phyloP scores from a whole-genome alignment of 371 early-diverging fungal genomes.

The Apophysomyces ossiformis region DNA sequence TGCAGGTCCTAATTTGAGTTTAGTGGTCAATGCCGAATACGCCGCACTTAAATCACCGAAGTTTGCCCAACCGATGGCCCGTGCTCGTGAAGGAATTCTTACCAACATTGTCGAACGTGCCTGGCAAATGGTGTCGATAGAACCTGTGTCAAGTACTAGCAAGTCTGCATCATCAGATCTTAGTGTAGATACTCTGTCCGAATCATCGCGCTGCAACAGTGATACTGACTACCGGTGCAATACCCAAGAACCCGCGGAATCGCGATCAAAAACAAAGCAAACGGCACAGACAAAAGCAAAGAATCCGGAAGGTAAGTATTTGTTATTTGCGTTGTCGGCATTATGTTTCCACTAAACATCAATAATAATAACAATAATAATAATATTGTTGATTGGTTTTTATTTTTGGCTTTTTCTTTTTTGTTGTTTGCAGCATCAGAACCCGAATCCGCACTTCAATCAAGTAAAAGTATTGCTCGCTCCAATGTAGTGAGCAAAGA shows the following conservation, averaged over 20 bases:
- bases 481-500: not conserved
- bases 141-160: conserved; percentile 5
- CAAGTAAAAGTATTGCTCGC: not conserved
- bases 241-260: not conserved
- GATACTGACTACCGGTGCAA: not conserved
- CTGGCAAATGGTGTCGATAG: conserved; percentile 16
- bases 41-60: conserved; percentile 75
- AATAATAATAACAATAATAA: not conserved
- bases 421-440: not conserved
- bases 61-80: conserved; percentile 52
- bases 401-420: not conserved
- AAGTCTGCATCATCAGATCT: not conserved
- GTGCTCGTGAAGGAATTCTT: conserved; percentile 61
- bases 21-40: conserved; percentile 74
- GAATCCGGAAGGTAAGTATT: not conserved
- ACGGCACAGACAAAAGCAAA: not conserved
- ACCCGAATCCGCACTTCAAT: not conserved
- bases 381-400: not conserved
- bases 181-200: not conserved
- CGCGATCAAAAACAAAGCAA: too few species aligned
- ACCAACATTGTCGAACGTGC: conserved; percentile 48
- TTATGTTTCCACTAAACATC: too few species aligned
- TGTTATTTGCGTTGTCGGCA: too few species aligned
- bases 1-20: conserved; percentile 12
- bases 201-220: conserved; percentile 2